Conservation (phyloP, 2,329 filamentous ascomycete genomes). For the Myotisia sp. region DNA sequence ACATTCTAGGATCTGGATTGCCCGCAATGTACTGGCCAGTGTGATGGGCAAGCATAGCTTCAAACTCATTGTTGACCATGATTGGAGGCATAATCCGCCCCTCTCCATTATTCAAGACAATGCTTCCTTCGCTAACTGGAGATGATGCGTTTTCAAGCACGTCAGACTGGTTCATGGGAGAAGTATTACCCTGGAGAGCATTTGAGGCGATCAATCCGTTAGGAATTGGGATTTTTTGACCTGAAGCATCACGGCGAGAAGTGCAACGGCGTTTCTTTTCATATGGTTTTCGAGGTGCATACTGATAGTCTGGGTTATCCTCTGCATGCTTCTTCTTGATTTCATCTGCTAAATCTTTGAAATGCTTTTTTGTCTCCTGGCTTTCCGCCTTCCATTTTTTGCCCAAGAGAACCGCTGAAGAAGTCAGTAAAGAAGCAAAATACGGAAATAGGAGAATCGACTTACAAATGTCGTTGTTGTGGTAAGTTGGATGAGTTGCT, state of each 20-base stretch:
- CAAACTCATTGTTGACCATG: neutral
- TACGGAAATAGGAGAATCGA: constrained; percentile 3
- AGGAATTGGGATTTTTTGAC: constrained; percentile 1
- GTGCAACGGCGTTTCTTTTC: constrained; percentile 34
- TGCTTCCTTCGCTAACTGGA: constrained; percentile 2
- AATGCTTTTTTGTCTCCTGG: constrained; percentile 24
- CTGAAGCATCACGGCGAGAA: constrained; percentile 15
- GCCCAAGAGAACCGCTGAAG: constrained; percentile 27
- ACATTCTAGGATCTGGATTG: constrained; percentile 3
- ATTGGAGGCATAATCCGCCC: constrained; percentile 1
- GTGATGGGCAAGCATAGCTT: constrained; percentile 5
- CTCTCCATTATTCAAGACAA: constrained; percentile 1
- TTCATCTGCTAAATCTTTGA: constrained; percentile 26
- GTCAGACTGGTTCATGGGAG: neutral
- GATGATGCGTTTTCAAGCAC: constrained; percentile 2
- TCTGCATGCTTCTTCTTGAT: constrained; percentile 27
- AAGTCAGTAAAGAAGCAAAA: constrained; percentile 8
- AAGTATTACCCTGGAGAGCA: neutral
- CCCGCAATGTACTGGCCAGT: constrained; percentile 8
- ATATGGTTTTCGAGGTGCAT: constrained; percentile 33
- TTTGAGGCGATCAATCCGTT: neutral
- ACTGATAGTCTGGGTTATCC: constrained; percentile 32
- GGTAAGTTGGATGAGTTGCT: constrained; percentile 25
- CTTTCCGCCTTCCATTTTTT: constrained; percentile 29
- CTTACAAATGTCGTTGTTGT: constrained; percentile 36